Evolutionary conservation across 1,284 basidiomycete species (phyloP), one percentile per base, ranked within the genome.

Genomic region (Fistulinella staudtii): DNA sequence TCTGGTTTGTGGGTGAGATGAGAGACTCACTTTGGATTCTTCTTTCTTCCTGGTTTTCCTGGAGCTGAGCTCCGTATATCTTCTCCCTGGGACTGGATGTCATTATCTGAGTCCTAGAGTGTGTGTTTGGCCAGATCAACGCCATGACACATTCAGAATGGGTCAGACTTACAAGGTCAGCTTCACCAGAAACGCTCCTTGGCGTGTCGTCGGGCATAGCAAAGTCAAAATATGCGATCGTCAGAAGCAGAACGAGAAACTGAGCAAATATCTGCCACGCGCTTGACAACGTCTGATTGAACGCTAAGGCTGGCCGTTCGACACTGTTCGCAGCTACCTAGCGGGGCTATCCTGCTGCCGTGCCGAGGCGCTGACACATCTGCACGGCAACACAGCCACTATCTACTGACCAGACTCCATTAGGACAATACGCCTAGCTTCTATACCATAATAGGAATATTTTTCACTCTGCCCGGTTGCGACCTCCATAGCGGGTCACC

Each of bases 21-120:
- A 27, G 23, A 38, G 50, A 60, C 76, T 51, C 55, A 86, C 85
- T 89, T 89, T 56, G 86, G 85, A 56, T 89, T 89, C 72, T 89
- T 89, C 79, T 89, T 89, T 51, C 85, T 73, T 15, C 86, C 86
- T 33, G 85, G 86, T 56, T 82, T 88, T 15, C 80, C 79, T 36
- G 80, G 77, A 20, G 63, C 68, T 39, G 66, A 65, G 36, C 61
- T 41, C n/a, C 50, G 65, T 28, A 14, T 3, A 22, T 67, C 61
- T 28, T 78, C 77, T 5, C 54, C 36, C 18, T 66, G 72, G 18
- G 80, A 83, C 18, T 82, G 80, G 25, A 69, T 55, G 51, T 86
- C 85, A 27, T 80, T 58, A 52, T 86, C 85, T 20, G 82, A 82
- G 52, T 85, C 77, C 75, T 81, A 25, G 22, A 33, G 21, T 27